These are phyloP conservation scores for Leccinum boreale DNA, from an alignment of 768 basidiomycete genomes.

Conservation along the genomic window DNA sequence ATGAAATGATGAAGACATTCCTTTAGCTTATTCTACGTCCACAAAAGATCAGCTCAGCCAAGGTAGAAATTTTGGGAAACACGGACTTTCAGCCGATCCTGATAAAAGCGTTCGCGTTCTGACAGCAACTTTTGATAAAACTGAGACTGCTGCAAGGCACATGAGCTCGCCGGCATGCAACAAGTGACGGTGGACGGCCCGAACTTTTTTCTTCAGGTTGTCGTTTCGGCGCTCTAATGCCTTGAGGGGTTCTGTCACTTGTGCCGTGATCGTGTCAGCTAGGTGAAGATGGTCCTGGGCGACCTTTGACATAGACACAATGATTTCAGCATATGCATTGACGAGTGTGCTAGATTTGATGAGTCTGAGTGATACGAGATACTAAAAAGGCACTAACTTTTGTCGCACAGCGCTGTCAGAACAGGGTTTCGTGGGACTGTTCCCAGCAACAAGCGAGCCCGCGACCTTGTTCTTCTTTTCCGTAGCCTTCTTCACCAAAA, in stretches of 20 bases:
- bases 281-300: slow-evolving; percentile 70
- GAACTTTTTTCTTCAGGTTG: slow-evolving; percentile 65
- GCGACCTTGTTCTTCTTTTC: slow-evolving; percentile 70
- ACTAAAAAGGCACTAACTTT: slow-evolving; percentile 42
- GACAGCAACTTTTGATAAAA: slow-evolving; percentile 69
- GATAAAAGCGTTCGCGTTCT: slow-evolving; percentile 66
- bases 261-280: slow-evolving; percentile 56
- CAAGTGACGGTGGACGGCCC: neutral
- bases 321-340: slow-evolving; percentile 64
- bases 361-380: slow-evolving; percentile 1
- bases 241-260: slow-evolving; percentile 64
- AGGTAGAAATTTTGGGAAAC: slow-evolving; percentile 1
- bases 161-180: slow-evolving; percentile 6
- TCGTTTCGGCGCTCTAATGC: slow-evolving; percentile 60
- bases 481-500: slow-evolving; percentile 58
- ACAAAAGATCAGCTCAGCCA: slow-evolving; percentile 2
- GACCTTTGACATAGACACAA: slow-evolving; percentile 53
- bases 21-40: slow-evolving; percentile 32
- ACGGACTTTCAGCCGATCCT: slow-evolving; percentile 66
- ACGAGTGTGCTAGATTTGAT: slow-evolving; percentile 58
- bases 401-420: slow-evolving; percentile 48
- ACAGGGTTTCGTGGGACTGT: slow-evolving; percentile 62
- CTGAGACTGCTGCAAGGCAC: slow-evolving; percentile 53
- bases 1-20: slow-evolving; percentile 9
- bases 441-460: slow-evolving; percentile 55